Evolutionary conservation across 1,284 basidiomycete genomes (phyloP), one percentile per base, ranked within the genome.

Genomic region (Nidula niveotomentosa): DNA sequence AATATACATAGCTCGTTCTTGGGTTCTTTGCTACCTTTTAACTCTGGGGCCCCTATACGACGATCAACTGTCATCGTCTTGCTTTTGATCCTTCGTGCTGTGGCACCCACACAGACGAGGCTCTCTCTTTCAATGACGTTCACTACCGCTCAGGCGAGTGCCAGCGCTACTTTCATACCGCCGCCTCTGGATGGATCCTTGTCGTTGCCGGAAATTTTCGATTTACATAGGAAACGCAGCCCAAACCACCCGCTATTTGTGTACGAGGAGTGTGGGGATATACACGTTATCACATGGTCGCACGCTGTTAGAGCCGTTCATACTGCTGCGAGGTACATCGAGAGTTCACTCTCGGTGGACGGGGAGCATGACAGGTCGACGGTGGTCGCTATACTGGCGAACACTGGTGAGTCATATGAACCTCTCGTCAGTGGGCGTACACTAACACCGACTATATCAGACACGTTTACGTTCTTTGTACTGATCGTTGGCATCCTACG

Each of bases 391-490:
- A 46, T 46, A 2, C 43, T 52, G 15, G 41, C 51, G 30, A 36
- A 17, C 15, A 18, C 43, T 2, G 51, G 51, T 46, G 30, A 13
- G 51, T 6, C 45, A 3, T 23, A 23, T 2, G 45, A 10, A 46
- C 45, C 2, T 23, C 18, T 46, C 12, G 13, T 18, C 9, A 39
- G 13, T 36, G 8, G 49, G n/a, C 15, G 8, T 36, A 15, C 15
- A 10, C 10, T 51, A 4, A 34, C 10, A 8, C 33, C 15, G 18
- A 45, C 45, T 2, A n/a, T 44, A 15, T 45, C 49, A 71, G 70
- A 71, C 55, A 63, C 65, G 2, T 58, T 69, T 23, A 65, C 69
- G 5, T 66, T 60, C 57, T 65, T 66, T 50, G 60, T 63, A 6
- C 53, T 60, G 18, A 51, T 64, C 1, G 46, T 65, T 6, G 65